Evolutionary conservation across 1,284 basidiomycete species (phyloP).

Genomic region (Rhodotorula sp.): DNA sequence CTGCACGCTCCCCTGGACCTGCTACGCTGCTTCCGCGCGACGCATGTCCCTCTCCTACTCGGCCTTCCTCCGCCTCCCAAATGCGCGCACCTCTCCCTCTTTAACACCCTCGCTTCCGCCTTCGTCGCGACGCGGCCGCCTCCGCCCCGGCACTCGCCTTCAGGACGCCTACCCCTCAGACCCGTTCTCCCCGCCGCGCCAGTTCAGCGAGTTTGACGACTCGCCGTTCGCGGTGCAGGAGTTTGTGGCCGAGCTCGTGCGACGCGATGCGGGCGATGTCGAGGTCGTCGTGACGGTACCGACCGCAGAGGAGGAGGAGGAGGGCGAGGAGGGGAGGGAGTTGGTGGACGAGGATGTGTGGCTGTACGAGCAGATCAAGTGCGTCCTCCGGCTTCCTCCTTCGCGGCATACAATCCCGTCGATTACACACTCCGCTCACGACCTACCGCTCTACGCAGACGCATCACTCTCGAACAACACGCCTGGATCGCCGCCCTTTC

Average conservation of each 20-base stretch:
- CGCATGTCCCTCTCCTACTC: background rate
- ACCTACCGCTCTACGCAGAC: constrained; percentile 56
- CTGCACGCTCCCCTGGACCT: background rate
- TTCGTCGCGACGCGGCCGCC: background rate
- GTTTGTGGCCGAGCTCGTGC: constrained; percentile 84
- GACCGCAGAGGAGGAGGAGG: constrained; percentile 47
- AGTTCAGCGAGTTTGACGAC: constrained; percentile 59
- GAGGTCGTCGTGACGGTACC: constrained; percentile 66
- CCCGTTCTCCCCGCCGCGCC: constrained; percentile 43
- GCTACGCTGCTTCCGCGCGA: too few relatives aligned
- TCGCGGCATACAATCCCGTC: too few relatives aligned
- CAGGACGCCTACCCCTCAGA: constrained; percentile 8
- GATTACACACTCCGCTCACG: background rate
- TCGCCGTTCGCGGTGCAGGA: constrained; percentile 94
- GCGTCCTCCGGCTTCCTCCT: constrained; percentile 42
- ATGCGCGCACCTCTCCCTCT: too few relatives aligned
- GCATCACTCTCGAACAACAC: constrained; percentile 87
- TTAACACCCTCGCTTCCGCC: too few relatives aligned
- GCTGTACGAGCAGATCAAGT: constrained; percentile 94
- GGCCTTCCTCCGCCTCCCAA: too few relatives aligned
- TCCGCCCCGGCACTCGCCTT: background rate
- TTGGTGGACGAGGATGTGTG: constrained; percentile 73
- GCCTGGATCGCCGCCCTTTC: constrained; percentile 85
- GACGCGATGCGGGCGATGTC: constrained; percentile 83
- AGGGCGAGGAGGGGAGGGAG: constrained; percentile 60